Base-by-base conservation (phyloP, 345 rosid genomes). In the Gossypium ekmanianum region DNA sequence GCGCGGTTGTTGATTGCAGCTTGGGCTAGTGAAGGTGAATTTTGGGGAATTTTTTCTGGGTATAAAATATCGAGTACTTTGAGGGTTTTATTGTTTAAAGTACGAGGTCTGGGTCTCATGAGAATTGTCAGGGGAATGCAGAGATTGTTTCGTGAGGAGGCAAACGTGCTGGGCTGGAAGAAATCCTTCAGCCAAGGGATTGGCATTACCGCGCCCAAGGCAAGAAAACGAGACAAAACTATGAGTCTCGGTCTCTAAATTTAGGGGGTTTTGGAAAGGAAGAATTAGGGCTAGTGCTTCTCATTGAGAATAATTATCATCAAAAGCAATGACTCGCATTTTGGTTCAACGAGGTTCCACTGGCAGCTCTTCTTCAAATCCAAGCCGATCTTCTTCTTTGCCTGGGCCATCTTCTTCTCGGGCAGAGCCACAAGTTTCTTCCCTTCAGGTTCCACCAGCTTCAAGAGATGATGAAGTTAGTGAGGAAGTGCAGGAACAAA, bases 121-220 rank as follows among this genome's bases (percentile, higher is more conserved):
- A 92, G 92, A 88, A 84, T 88, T 91, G 87, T 78, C 87, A 92
- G 99, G 98, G 99, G 99, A 89, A 95, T 95, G 96, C 99, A 89
- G 93, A 92, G 87, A 88, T 84, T 64, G 86, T 85, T 88, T 86
- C 73, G 85, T 80, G 83, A 82, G 86, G 88, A 88, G 86, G 88
- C 82, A 83, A 90, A 80, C 84, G 58, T 79, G 83, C 81, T 87
- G 73, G 89, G 92, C 87, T 88, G 92, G 90, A 92, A 94, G 84
- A 87, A 90, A 82, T 87, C 95, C 84, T 92, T 89, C 88, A 81
- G 85, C 90, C 83, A 86, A 79, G 95, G 97, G 72, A 90, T 90
- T 77, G 95, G 91, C 48, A 45, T 91, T 78, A 88, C 91, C 20
- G 84, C 83, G 3, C 94, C 98, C 62, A 92, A 89, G 89, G 98